Evolutionary conservation across 768 basidiomycete genomes (phyloP).

Genomic region (Holtermanniella nyarrowii): DNA sequence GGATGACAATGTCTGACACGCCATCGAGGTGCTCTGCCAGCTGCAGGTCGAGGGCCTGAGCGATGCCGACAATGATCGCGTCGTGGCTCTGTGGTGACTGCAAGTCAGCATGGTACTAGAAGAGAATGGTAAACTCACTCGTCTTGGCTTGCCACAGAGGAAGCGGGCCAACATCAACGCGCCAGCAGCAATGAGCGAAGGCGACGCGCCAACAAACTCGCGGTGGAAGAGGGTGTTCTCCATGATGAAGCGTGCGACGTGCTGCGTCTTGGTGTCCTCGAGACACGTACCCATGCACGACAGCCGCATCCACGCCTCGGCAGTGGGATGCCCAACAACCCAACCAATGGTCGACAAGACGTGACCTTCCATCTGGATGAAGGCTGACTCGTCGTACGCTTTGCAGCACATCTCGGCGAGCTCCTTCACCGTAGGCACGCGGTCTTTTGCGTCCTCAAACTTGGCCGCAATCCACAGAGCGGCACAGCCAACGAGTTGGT

Average conservation of each 20-base stretch:
- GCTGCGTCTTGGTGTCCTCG: constrained; percentile 84
- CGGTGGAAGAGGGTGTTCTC: constrained; percentile 97
- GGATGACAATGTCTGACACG: constrained; percentile 88
- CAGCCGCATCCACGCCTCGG: constrained; percentile 87
- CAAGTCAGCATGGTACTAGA: not conserved
- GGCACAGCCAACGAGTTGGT: constrained; percentile 96
- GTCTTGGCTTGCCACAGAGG: constrained; percentile 69
- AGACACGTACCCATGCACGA: constrained; percentile 45
- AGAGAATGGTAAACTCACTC: constrained; percentile 43
- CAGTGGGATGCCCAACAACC: constrained; percentile 92
- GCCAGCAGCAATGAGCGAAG: constrained; percentile 81
- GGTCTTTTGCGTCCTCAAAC: constrained; percentile 98
- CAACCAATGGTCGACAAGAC: constrained; percentile 93
- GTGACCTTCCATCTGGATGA: constrained; percentile 98
- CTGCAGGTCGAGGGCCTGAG: constrained; percentile 73
- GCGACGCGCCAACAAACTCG: constrained; percentile 76
- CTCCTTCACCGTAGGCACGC: constrained; percentile 89
- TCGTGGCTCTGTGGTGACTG: constrained; percentile 15
- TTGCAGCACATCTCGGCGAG: constrained; percentile 90
- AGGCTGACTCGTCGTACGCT: constrained; percentile 93
- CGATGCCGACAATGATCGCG: constrained; percentile 53
- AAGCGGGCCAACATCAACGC: constrained; percentile 78
- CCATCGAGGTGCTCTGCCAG: constrained; percentile 81
- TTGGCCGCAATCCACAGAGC: constrained; percentile 99
- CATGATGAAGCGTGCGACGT: constrained; percentile 96